A percentile compares a stretch with the other conserved stretches of the same genome.
Evolutionary conservation across 495 filamentous ascomycete species (phyloP).

Genomic region (Penicillium steckii): DNA sequence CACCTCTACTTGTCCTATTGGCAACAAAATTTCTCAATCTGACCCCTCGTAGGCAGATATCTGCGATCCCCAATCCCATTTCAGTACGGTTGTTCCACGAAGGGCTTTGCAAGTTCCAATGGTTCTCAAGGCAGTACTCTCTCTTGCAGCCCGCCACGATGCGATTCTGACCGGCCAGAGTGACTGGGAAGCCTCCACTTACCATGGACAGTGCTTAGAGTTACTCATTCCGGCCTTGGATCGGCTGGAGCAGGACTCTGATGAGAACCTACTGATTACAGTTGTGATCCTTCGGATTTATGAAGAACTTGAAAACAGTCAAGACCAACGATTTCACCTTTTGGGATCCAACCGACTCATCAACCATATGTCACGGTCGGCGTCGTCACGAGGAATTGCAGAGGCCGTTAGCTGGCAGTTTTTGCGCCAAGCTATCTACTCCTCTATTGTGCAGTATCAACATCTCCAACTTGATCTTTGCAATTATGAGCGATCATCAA

Average conservation of each 20-base stretch:
- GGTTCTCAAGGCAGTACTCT: conserved; percentile 34
- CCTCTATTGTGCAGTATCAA: conserved; percentile 36
- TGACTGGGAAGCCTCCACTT: conserved; percentile 39
- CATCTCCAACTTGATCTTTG: conserved; percentile 33
- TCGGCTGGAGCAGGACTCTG: conserved; percentile 26
- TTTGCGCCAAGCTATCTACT: conserved; percentile 41
- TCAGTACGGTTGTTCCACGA: conserved; percentile 34
- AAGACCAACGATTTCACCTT: conserved; percentile 37
- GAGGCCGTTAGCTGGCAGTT: conserved; percentile 45
- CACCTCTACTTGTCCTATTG: background rate
- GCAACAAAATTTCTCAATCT: background rate
- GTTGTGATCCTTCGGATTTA: conserved; percentile 40
- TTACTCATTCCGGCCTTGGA: conserved; percentile 32
- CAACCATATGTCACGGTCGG: conserved; percentile 36
- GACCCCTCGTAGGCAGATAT: conserved; percentile 29
- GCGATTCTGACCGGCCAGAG: conserved; percentile 29
- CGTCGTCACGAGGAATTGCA: conserved; percentile 36
- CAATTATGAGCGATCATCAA: conserved; percentile 35
- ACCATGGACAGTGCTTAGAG: conserved; percentile 38
- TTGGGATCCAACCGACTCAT: conserved; percentile 37
- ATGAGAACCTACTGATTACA: conserved; percentile 35
- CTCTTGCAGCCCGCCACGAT: conserved; percentile 35
- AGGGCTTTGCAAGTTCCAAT: conserved; percentile 33
- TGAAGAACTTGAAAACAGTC: conserved; percentile 34
- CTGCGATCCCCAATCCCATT: conserved; percentile 35